Percentiles rank a stretch among this genome's conserved stretches.
These are phyloP conservation scores for Eryngium alpinum DNA, from an alignment of 140 eudicot species.

Conservation along the genomic window DNA sequence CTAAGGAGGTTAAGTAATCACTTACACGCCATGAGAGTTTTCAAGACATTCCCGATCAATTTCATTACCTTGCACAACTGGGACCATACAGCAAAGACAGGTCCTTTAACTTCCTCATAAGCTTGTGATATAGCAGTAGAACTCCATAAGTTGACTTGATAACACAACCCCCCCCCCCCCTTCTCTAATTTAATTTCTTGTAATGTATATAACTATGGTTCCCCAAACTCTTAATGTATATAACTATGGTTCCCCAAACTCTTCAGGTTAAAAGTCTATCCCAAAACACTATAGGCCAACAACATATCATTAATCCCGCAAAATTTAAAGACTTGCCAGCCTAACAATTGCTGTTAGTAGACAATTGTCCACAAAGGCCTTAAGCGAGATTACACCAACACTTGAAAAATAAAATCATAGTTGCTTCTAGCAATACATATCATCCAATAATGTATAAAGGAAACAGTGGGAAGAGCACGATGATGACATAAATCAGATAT, in stretches of 20 bases:
- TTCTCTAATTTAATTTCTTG: no score
- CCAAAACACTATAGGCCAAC: background rate
- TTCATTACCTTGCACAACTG: background rate
- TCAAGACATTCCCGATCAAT: background rate
- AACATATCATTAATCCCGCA: background rate
- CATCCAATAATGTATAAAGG: background rate
- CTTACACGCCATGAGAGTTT: background rate
- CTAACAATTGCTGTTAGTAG: background rate
- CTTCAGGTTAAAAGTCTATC: background rate
- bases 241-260: no score
- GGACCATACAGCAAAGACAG: background rate
- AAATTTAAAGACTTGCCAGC: background rate
- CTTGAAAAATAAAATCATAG: background rate
- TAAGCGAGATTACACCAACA: background rate
- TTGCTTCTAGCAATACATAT: background rate
- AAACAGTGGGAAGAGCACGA: background rate
- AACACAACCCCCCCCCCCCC: no score
- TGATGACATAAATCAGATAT: background rate
- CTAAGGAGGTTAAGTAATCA: background rate
- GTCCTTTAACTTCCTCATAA: background rate
- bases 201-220: no score
- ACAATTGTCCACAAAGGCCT: background rate
- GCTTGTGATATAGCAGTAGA: background rate
- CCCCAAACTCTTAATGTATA: no score
- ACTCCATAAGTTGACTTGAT: no score